These are phyloP conservation scores for Friedmanniomyces simplex DNA, from an alignment of 495 filamentous ascomycete genomes.

Conservation along the genomic window DNA sequence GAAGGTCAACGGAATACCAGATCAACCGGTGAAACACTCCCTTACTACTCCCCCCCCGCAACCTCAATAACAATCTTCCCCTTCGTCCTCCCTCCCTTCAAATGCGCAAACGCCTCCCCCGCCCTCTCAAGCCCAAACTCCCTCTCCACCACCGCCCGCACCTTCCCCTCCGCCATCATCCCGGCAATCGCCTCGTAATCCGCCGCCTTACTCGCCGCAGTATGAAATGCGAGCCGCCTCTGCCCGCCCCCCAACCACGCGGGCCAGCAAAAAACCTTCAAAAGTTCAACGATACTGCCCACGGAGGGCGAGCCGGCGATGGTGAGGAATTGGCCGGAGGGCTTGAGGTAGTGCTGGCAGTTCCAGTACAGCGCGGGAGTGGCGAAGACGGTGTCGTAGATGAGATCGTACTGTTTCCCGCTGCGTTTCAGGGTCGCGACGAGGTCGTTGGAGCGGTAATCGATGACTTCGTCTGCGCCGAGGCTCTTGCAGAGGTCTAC, in stretches of 20 bases:
- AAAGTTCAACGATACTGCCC: conserved; percentile 14
- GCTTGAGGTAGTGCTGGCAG: conserved; percentile 45
- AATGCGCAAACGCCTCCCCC: conserved; percentile 51
- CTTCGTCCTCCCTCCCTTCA: conserved; percentile 50
- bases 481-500: conserved; percentile 38
- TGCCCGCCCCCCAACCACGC: conserved; percentile 55
- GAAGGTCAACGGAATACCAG: too few species aligned
- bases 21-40: too few species aligned
- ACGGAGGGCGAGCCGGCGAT: conserved; percentile 4
- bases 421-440: background rate
- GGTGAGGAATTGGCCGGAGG: conserved; percentile 46
- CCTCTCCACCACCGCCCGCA: conserved; percentile 51
- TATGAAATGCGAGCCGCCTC: conserved; percentile 40
- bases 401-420: background rate
- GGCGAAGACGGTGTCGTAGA: conserved; percentile 51
- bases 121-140: conserved; percentile 52
- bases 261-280: conserved; percentile 38
- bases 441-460: conserved; percentile 37
- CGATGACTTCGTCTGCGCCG: conserved; percentile 59
- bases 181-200: conserved; percentile 45
- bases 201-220: conserved; percentile 33
- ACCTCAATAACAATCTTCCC: conserved; percentile 64
- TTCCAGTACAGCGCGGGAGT: conserved; percentile 44
- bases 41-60: background rate
- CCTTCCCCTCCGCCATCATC: conserved; percentile 51